Base-by-base conservation (phyloP, 345 rosid genomes). In the Citrus hindsii region DNA sequence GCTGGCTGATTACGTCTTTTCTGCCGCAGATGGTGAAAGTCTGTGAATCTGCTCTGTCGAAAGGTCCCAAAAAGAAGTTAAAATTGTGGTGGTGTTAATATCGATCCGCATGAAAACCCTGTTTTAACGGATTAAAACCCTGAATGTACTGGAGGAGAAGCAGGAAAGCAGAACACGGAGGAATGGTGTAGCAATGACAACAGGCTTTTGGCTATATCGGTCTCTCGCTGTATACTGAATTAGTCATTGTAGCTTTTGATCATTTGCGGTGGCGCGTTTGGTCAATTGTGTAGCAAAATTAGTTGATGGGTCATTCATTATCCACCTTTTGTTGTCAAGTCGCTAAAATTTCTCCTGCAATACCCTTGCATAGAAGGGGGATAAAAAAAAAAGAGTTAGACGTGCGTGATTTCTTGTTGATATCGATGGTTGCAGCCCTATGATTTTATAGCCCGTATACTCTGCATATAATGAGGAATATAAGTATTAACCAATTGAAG, bases 1-100 rank as follows among this genome's bases (percentile, higher is more conserved):
- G 35, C 35, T 4, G 35, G 35, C 35, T 33, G 35, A 33, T 33
- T 33, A 33, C 35, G 30, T 82, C 64, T 68, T 4, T 27, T 73
- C 74, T 79, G 79, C 69, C 71, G 78, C 85, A 82, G 90, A 68
- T 82, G 67, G 74, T 81, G 76, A n/a, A n/a, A n/a, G n/a, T n/a
- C n/a, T n/a, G n/a, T n/a, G n/a, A 79, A 65, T 74, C 74, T 69
- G 68, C 79, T 68, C 48, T 69, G 76, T 70, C 79, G 22, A 84
- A 80, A 76, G 70, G 80, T 67, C 85, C 83, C 77, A 84, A 81
- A 33, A 87, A 82, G 82, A 81, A 76, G 80, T 77, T 87, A 70
- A 85, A 86, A 83, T 79, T 83, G 51, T 65, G 80, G 0, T 33
- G 35, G 33, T 67, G n/a, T 64, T 24, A 21, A 30, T 6, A 7